Evolutionary conservation across 2,329 filamentous ascomycete species (phyloP).

Genomic region (Waltergamsia citrina): DNA sequence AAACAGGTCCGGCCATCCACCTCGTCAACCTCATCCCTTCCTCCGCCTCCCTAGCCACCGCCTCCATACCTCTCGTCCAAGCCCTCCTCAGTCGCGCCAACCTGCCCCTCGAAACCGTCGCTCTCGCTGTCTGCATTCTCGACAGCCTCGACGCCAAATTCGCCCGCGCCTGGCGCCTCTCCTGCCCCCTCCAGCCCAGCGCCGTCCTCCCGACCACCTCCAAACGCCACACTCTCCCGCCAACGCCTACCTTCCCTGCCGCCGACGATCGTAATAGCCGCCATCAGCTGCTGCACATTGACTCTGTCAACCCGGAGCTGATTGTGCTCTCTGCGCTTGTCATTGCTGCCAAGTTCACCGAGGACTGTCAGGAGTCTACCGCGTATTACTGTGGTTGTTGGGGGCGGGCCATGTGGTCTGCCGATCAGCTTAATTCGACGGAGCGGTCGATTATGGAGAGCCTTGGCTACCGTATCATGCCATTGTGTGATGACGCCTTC

Average conservation of each 20-base stretch:
- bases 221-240: slow-evolving; percentile 40
- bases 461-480: slow-evolving; percentile 53
- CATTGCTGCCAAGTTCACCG: slow-evolving; percentile 56
- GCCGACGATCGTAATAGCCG: slow-evolving; percentile 7
- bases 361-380: slow-evolving; percentile 46
- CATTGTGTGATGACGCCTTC: slow-evolving; percentile 45
- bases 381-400: slow-evolving; percentile 43
- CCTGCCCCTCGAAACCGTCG: slow-evolving; percentile 51
- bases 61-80: slow-evolving; percentile 51
- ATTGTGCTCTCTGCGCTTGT: slow-evolving; percentile 54
- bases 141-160: slow-evolving; percentile 56
- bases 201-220: slow-evolving; percentile 4
- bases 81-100: slow-evolving; percentile 47
- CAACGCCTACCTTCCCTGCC: slow-evolving; percentile 20
- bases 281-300: slow-evolving; percentile 41
- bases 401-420: slow-evolving; percentile 47
- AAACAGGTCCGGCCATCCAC: slow-evolving; percentile 57
- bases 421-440: slow-evolving; percentile 53
- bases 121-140: slow-evolving; percentile 56
- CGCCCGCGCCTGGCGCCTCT: slow-evolving; percentile 50
- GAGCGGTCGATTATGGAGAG: slow-evolving; percentile 56
- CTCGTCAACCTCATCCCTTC: slow-evolving; percentile 58
- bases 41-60: slow-evolving; percentile 47
- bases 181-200: slow-evolving; percentile 37
- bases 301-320: slow-evolving; percentile 51